Conservation (phyloP, 768 basidiomycete species). For the Cyclocybe aegerita region DNA sequence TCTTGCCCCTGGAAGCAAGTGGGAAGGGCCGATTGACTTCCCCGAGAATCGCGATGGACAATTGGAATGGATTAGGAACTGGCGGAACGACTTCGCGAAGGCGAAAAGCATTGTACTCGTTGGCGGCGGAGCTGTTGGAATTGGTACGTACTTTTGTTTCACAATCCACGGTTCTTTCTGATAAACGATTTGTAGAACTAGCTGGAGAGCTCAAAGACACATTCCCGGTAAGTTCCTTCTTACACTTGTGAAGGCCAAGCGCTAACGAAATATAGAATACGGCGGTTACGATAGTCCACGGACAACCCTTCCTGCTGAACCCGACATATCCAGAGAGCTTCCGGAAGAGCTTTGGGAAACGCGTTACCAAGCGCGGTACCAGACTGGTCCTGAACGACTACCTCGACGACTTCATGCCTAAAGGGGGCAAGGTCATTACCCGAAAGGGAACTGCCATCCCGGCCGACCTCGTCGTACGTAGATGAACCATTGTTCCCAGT, state of each 20-base stretch:
- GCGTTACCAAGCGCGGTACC: conserved; percentile 43
- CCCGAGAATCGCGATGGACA: conserved; percentile 33
- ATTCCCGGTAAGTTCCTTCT: conserved; percentile 30
- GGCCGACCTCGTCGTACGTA: conserved; percentile 61
- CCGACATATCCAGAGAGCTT: conserved; percentile 52
- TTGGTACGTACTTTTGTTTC: conserved; percentile 31
- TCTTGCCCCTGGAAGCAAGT: conserved; percentile 56
- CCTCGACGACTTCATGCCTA: conserved; percentile 41
- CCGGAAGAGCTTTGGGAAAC: conserved; percentile 45
- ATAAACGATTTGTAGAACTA: conserved; percentile 25
- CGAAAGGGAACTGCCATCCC: conserved; percentile 46
- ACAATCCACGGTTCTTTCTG: neutral
- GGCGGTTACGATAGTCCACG: conserved; percentile 61
- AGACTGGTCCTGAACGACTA: conserved; percentile 52
- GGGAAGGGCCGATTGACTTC: conserved; percentile 48
- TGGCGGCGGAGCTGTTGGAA: conserved; percentile 55
- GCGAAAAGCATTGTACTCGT: conserved; percentile 46
- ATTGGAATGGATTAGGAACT: conserved; percentile 22
- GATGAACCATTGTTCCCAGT: neutral
- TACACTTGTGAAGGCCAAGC: conserved; percentile 1
- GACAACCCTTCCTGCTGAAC: conserved; percentile 49
- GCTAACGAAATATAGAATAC: conserved; percentile 34
- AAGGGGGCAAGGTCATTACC: conserved; percentile 44
- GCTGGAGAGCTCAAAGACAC: conserved; percentile 43
- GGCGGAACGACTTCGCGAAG: conserved; percentile 32